These are phyloP conservation scores for Termitomyces sp. DNA, from an alignment of 768 basidiomycete species.

Conservation along the genomic window DNA sequence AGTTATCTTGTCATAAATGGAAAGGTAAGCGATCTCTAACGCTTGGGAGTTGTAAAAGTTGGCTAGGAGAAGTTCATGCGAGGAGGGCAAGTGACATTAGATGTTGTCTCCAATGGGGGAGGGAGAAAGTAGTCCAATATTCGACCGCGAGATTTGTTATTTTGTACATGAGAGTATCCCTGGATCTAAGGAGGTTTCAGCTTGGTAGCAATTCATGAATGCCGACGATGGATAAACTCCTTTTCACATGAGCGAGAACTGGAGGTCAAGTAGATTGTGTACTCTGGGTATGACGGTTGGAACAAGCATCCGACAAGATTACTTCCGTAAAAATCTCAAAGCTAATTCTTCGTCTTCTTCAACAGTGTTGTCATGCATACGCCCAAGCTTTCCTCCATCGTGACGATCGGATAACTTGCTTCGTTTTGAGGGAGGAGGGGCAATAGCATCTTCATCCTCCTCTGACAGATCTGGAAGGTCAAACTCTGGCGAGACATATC, in stretches of 20 bases:
- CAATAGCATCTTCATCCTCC: slow-evolving; percentile 27
- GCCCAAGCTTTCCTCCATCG: background rate
- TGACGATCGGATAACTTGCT: slow-evolving; percentile 11
- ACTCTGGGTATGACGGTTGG: background rate
- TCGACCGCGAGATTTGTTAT: no score
- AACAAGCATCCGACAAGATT: background rate
- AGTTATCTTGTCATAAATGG: no score
- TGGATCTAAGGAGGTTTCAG: background rate
- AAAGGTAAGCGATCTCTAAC: no score
- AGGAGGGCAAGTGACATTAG: no score
- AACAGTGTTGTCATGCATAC: slow-evolving; percentile 14
- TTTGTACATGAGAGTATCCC: background rate
- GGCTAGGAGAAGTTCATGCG: no score
- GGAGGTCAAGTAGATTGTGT: background rate
- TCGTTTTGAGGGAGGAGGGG: slow-evolving; percentile 25
- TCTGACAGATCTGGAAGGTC: slow-evolving; percentile 29
- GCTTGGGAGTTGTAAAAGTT: no score
- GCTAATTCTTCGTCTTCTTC: slow-evolving; percentile 52
- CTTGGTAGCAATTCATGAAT: no score
- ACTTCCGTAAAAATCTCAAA: slow-evolving; percentile 43
- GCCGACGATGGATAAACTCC: no score
- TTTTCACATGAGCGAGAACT: background rate
- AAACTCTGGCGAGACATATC: slow-evolving; percentile 70
- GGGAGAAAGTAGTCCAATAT: no score
- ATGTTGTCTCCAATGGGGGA: no score